phyloP scores from a whole-genome alignment of 1,284 basidiomycete species.

The Athelia sp. region DNA sequence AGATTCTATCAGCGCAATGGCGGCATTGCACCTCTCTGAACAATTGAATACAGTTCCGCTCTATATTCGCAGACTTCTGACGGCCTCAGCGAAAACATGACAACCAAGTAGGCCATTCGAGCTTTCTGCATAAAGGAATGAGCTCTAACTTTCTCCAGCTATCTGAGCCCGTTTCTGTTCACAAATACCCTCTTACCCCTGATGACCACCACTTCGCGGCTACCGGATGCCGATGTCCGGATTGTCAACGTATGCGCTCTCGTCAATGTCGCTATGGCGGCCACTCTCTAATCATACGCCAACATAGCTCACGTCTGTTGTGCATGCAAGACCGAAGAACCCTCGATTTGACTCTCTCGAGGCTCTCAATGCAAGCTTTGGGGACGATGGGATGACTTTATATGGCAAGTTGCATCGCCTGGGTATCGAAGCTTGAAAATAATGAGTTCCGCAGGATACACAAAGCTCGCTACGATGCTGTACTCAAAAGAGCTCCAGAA shows the following conservation, averaged over 20 bases:
- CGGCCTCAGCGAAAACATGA: constrained; percentile 29
- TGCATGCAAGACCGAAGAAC: background rate
- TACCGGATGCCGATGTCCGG: constrained; percentile 42
- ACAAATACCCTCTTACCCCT: constrained; percentile 42
- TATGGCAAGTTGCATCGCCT: background rate
- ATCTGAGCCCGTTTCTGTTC: constrained; percentile 41
- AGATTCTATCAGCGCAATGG: constrained; percentile 14
- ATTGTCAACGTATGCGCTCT: constrained; percentile 28
- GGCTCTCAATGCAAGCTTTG: background rate
- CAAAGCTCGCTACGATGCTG: constrained; percentile 37
- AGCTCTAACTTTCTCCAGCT: constrained; percentile 43
- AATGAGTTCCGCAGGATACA: constrained; percentile 19
- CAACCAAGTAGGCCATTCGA: constrained; percentile 34
- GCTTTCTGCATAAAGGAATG: too few relatives aligned
- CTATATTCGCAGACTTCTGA: background rate
- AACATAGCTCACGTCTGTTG: background rate
- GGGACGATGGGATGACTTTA: background rate
- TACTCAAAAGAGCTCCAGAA: constrained; percentile 34
- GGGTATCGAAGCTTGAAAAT: background rate
- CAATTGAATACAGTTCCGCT: background rate
- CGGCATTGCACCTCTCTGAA: too few relatives aligned
- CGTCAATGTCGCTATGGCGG: background rate
- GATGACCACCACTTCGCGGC: constrained; percentile 39
- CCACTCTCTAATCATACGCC: background rate
- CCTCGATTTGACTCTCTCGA: background rate